Percentiles rank a stretch among this genome's conserved stretches.
These are phyloP conservation scores for Mycena olivaceomarginata DNA, from an alignment of 768 basidiomycete genomes.

Conservation along the genomic window DNA sequence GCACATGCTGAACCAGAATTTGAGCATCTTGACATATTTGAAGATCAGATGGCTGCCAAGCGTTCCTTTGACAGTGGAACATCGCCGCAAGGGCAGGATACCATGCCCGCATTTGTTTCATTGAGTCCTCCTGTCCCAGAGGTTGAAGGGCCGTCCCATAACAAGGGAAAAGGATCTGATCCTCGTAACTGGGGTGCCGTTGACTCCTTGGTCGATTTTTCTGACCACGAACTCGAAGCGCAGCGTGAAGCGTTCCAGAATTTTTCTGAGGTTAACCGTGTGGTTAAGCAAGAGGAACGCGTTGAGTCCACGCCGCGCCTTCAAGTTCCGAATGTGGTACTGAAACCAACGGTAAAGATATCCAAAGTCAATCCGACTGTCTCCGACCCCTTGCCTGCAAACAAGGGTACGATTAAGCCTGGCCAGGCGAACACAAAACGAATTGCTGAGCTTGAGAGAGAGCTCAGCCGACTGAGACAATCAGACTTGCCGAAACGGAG, in stretches of 20 bases:
- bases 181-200: conserved; percentile 2
- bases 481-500: too few species aligned
- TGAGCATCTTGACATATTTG: too few species aligned
- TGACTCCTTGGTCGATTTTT: not conserved
- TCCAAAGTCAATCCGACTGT: not conserved
- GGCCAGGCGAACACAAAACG: not conserved
- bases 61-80: too few species aligned
- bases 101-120: not conserved
- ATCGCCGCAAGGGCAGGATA: too few species aligned
- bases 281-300: conserved; percentile 5
- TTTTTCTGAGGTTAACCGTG: conserved; percentile 8
- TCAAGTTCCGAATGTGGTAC: not conserved
- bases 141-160: not conserved
- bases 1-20: too few species aligned
- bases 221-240: not conserved
- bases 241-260: not conserved
- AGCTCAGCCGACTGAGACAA: too few species aligned
- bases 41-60: too few species aligned
- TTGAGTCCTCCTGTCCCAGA: not conserved
- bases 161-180: not conserved
- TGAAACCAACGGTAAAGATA: not conserved
- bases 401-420: not conserved
- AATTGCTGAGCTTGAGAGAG: not conserved
- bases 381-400: not conserved
- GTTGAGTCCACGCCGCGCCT: not conserved